Evolutionary conservation across 768 basidiomycete species (phyloP).

Genomic region (Mrakia blollopis): DNA sequence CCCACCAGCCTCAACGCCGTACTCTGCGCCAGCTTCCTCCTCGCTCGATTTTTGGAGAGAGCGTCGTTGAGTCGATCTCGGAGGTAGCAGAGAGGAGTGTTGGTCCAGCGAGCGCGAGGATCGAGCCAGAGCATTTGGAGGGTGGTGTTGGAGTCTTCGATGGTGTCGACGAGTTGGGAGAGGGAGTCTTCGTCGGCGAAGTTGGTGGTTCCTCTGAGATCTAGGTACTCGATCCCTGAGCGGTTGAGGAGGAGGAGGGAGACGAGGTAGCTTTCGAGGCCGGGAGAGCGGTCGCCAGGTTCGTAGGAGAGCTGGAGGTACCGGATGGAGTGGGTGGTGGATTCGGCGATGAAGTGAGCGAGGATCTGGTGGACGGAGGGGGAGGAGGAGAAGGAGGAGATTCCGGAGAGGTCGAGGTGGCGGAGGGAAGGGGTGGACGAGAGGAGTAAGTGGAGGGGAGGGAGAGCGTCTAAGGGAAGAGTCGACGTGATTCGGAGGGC

Average conservation of each 20-base stretch:
- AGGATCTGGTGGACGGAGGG: not conserved
- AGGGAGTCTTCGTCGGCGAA: not conserved
- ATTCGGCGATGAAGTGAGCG: not conserved
- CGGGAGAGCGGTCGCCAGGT: not conserved
- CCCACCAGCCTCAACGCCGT: not conserved
- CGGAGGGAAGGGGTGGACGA: not conserved
- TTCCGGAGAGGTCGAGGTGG: not conserved
- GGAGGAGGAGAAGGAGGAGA: not conserved
- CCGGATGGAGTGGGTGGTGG: not conserved
- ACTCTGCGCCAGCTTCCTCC: not conserved
- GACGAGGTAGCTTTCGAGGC: not conserved
- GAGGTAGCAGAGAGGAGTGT: not conserved
- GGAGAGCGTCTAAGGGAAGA: not conserved
- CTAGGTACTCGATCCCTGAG: not conserved
- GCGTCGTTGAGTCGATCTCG: not conserved
- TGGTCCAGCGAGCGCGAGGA: not conserved
- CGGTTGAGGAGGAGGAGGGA: not conserved
- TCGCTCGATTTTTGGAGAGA: not conserved
- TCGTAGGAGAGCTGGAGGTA: not conserved
- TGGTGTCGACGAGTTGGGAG: not conserved
- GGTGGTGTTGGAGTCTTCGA: not conserved
- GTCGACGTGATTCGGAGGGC: too few relatives aligned
- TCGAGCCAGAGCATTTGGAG: not conserved
- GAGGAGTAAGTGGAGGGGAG: not conserved
- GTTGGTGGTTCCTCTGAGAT: not conserved